These are phyloP conservation scores for Aspergillus amoenus DNA, from an alignment of 2,329 filamentous ascomycete species.

Conservation along the genomic window DNA sequence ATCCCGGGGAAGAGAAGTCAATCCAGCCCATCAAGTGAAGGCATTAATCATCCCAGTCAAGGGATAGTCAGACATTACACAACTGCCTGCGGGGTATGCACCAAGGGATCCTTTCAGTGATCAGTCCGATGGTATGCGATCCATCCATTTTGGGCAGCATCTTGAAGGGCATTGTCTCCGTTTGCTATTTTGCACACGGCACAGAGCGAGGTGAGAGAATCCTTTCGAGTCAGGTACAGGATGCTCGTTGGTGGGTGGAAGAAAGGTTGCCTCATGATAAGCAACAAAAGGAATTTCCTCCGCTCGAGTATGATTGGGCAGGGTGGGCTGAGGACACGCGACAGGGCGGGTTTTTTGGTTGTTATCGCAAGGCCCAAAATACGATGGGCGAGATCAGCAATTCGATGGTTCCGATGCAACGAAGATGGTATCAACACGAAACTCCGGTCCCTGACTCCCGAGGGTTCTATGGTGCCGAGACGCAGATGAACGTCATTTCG, in stretches of 20 bases:
- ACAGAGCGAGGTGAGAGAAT: neutral
- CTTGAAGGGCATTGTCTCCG: neutral
- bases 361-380: neutral
- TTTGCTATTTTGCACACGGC: neutral
- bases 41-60: neutral
- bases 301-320: neutral
- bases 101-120: neutral
- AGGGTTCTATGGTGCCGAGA: neutral
- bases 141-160: neutral
- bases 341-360: neutral
- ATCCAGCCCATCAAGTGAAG: neutral
- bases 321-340: neutral
- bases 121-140: neutral
- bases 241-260: neutral
- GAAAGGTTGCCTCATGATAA: neutral
- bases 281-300: neutral
- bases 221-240: neutral
- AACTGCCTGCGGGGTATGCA: slow-evolving; percentile 2
- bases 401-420: neutral
- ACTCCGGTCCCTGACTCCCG: neutral
- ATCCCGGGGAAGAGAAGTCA: slow-evolving; percentile 7
- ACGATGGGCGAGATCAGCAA: slow-evolving; percentile 1
- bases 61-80: neutral
- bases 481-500: neutral
- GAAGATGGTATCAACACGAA: neutral